These are phyloP conservation scores for Dryas integrifolia DNA, from an alignment of 331 rosid species.

Conservation along the genomic window DNA sequence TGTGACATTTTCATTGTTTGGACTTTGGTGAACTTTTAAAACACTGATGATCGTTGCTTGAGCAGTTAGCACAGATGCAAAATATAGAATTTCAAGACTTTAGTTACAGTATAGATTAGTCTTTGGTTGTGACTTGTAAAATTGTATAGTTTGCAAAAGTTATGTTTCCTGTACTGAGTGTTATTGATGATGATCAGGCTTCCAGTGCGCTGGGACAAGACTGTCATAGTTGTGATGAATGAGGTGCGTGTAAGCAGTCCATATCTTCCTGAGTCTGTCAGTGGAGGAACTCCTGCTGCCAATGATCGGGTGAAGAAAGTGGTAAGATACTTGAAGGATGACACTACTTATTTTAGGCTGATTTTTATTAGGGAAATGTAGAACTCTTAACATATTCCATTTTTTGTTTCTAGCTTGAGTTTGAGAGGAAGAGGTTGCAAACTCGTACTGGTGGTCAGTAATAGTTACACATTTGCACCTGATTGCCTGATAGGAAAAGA, in stretches of 20 bases:
- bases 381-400: background rate
- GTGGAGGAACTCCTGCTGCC: constrained; percentile 96
- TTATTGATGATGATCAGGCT: constrained; percentile 55
- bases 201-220: constrained; percentile 98
- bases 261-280: constrained; percentile 81
- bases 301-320: constrained; percentile 97
- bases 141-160: background rate
- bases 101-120: background rate
- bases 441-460: constrained; percentile 60
- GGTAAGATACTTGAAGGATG: constrained; percentile 47
- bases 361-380: background rate
- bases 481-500: constrained; percentile 25
- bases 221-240: constrained; percentile 91
- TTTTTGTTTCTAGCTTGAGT: constrained; percentile 56
- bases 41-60: background rate
- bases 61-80: background rate
- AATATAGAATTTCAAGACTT: background rate
- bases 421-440: constrained; percentile 85
- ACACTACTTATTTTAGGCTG: background rate
- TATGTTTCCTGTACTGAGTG: constrained; percentile 16
- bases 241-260: constrained; percentile 92
- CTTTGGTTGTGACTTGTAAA: background rate
- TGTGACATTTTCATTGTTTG: background rate
- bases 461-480: constrained; percentile 30
- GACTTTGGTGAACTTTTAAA: background rate